These are phyloP conservation scores for Pelargonium nanum DNA, from an alignment of 345 rosid species.

Conservation along the genomic window DNA sequence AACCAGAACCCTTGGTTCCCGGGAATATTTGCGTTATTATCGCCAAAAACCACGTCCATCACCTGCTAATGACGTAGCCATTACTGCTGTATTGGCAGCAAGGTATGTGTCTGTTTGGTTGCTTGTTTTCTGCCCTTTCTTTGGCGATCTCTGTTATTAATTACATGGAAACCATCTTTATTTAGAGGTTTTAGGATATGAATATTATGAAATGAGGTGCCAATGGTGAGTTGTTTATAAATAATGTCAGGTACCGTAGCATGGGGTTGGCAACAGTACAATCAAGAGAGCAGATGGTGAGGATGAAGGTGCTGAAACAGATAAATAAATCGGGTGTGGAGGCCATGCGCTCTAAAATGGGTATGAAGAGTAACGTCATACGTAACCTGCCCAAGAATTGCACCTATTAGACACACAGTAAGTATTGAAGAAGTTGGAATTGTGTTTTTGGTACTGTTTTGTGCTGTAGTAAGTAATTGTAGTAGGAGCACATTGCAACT, in stretches of 20 bases:
- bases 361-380: constrained; percentile 69
- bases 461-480: too few relatives aligned
- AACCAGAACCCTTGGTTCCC: constrained; percentile 70
- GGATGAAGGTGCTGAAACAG: constrained; percentile 66
- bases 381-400: constrained; percentile 70
- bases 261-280: constrained; percentile 73
- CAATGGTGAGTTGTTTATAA: not conserved
- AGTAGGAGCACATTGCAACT: too few relatives aligned
- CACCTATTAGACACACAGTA: not conserved
- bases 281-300: constrained; percentile 60
- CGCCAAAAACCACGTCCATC: constrained; percentile 89
- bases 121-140: not conserved
- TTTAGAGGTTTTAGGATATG: not conserved
- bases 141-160: not conserved
- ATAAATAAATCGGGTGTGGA: constrained; percentile 59
- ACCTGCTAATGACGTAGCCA: constrained; percentile 36
- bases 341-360: constrained; percentile 64
- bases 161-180: not conserved
- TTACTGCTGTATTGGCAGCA: constrained; percentile 59
- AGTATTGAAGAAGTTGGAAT: not conserved
- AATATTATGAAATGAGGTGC: not conserved
- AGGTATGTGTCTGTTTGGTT: constrained; percentile 32
- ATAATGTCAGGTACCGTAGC: constrained; percentile 61
- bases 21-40: constrained; percentile 78
- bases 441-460: too few relatives aligned